These are phyloP conservation scores for Oropetium thomaeum DNA, from an alignment of 176 grass and related monocot species.

Conservation along the genomic window DNA sequence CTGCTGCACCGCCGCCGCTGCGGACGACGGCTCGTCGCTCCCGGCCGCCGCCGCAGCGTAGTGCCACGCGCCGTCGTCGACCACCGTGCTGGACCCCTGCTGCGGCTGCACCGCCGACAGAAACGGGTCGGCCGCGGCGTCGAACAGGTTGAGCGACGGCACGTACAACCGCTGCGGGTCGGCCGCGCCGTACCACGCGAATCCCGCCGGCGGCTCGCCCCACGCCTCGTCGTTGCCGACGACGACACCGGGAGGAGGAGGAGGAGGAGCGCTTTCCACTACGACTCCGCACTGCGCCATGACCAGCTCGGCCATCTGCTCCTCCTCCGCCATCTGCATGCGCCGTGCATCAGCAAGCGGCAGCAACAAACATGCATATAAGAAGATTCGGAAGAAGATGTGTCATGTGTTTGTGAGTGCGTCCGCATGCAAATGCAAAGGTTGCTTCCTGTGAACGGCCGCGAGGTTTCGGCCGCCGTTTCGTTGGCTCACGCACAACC, in stretches of 20 bases:
- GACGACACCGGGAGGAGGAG: too few species aligned
- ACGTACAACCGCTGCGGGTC: slow-evolving; percentile 44
- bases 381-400: background rate
- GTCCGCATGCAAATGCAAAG: slow-evolving; percentile 37
- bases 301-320: slow-evolving; percentile 74
- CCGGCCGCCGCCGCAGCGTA: background rate
- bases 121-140: slow-evolving; percentile 34
- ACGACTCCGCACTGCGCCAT: slow-evolving; percentile 72
- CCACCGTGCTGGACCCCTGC: background rate
- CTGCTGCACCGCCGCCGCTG: background rate
- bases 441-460: slow-evolving; percentile 34
- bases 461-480: slow-evolving; percentile 1
- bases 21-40: slow-evolving; percentile 30
- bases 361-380: background rate
- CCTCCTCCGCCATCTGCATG: slow-evolving; percentile 69
- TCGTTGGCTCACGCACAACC: slow-evolving; percentile 38
- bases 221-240: slow-evolving; percentile 18
- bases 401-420: slow-evolving; percentile 24
- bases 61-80: slow-evolving; percentile 32
- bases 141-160: slow-evolving; percentile 40
- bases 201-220: slow-evolving; percentile 38
- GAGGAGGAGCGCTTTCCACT: too few species aligned
- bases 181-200: slow-evolving; percentile 51
- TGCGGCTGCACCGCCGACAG: slow-evolving; percentile 20
- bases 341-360: background rate